Evolutionary conservation across 805 yeast species (phyloP).

Genomic region (Torulaspora maleeae): DNA sequence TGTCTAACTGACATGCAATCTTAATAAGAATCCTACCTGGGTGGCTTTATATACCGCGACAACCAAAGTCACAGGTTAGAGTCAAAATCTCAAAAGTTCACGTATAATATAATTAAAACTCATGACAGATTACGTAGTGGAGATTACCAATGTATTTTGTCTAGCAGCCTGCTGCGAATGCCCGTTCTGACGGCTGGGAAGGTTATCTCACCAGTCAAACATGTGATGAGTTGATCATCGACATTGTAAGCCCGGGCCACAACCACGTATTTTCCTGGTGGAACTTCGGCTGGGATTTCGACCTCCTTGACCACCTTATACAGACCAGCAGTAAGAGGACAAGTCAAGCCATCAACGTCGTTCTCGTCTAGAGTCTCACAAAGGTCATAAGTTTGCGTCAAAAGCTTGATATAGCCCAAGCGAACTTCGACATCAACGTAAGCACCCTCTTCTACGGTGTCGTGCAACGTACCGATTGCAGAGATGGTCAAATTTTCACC

Average conservation of each 20-base stretch:
- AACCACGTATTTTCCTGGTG: conserved; percentile 89
- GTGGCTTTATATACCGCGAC: neutral
- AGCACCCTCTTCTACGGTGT: conserved; percentile 72
- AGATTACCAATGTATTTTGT: neutral
- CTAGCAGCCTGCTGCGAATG: conserved; percentile 1
- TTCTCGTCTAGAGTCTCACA: conserved; percentile 84
- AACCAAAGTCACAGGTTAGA: neutral
- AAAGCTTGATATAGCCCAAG: conserved; percentile 83
- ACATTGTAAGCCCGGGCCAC: conserved; percentile 85
- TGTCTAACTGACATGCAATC: neutral
- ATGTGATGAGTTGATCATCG: conserved; percentile 76
- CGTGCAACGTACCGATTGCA: conserved; percentile 62
- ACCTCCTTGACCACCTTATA: conserved; percentile 66
- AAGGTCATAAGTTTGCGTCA: conserved; percentile 86
- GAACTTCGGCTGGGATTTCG: conserved; percentile 85
- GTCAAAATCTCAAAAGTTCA: neutral
- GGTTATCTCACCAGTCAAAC: conserved; percentile 68
- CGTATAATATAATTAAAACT: neutral
- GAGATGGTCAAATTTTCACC: conserved; percentile 78
- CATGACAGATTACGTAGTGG: neutral
- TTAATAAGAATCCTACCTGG: too few species aligned
- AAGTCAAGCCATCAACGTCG: conserved; percentile 53
- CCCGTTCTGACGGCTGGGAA: conserved; percentile 29
- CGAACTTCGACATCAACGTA: conserved; percentile 92
- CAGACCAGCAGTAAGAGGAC: conserved; percentile 74